These are phyloP conservation scores for Aspergillus sojae DNA, from an alignment of 2,329 filamentous ascomycete species.

Conservation along the genomic window DNA sequence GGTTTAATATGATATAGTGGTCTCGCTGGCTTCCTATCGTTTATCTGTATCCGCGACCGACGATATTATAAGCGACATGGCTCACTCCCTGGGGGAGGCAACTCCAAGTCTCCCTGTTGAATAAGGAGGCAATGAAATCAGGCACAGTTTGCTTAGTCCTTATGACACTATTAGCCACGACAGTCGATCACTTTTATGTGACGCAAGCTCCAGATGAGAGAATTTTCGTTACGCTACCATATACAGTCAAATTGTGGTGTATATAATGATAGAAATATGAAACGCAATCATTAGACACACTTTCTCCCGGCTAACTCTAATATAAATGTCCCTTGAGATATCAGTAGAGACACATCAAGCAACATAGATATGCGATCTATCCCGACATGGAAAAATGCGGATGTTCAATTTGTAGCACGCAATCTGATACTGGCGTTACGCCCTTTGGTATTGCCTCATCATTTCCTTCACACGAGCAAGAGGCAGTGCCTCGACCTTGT, in stretches of 20 bases:
- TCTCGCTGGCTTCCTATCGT: conserved; percentile 16
- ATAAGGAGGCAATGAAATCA: background rate
- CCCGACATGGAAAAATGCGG: too few species aligned
- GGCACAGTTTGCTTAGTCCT: background rate
- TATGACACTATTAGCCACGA: background rate
- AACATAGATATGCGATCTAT: too few species aligned
- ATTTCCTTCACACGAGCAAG: background rate
- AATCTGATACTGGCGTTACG: too few species aligned
- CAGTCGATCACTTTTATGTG: background rate
- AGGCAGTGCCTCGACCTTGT: background rate
- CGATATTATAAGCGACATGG: conserved; percentile 19
- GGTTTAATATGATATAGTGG: background rate
- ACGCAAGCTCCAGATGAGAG: background rate
- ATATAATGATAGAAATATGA: too few species aligned
- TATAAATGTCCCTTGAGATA: too few species aligned
- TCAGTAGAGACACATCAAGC: too few species aligned
- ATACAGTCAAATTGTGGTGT: too few species aligned
- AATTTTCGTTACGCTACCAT: too few species aligned
- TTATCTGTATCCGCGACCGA: conserved; percentile 18
- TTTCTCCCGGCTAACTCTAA: too few species aligned
- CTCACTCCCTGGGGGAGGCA: background rate
- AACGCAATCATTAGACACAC: too few species aligned
- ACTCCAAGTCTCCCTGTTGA: background rate
- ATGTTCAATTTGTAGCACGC: too few species aligned
- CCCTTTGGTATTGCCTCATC: too few species aligned